Evolutionary conservation across 441 rosid species (phyloP), one percentile per base, ranked within the genome.

Genomic region (Pelargonium citronellum): DNA sequence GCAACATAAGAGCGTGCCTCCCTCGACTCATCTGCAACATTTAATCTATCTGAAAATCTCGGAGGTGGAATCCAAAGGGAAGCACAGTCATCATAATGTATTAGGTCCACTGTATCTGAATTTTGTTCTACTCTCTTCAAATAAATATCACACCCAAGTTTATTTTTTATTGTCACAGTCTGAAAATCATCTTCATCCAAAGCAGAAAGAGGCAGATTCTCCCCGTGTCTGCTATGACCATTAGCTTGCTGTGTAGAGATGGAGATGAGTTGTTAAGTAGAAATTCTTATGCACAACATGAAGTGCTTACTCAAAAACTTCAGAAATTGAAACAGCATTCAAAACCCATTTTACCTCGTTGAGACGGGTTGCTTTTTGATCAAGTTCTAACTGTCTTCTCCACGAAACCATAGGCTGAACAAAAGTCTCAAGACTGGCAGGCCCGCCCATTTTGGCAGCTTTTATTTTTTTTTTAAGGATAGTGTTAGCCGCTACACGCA

Each of bases 171-270:
- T 43, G 82, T 81, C 71, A 91, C 80, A 61, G 96, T 90, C 80
- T 87, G 97, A 78, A 86, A 88, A 80, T 95, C 99, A 81, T 91
- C 99, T 82, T 92, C 99, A 73, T 95, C 98, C 80, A 95, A 79
- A 39, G 99, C 99, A 77, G 97, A 95, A 79, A 86, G 83, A 63
- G 83, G 77, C 72, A 84, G 82, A 76, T 83, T 89, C 74, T 86
- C 88, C 80, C 82, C 92, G 19, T 79, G 75, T 77, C 72, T 83
- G 69, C 62, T 72, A 78, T 77, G 80, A 74, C 80, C 64, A 69
- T 76, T 77, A 71, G 87, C 83, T 62, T 83, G 89, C 99, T 96
- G 92, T 70, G 73, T 61, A 47, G 43, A 74, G 30, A 80, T 37
- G 76, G 34, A 76, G 64, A 69, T 70, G n/a, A 20, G 4, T 58